Conservation (phyloP, 371 early-diverging fungal species). For the Apophysomyces sp. region DNA sequence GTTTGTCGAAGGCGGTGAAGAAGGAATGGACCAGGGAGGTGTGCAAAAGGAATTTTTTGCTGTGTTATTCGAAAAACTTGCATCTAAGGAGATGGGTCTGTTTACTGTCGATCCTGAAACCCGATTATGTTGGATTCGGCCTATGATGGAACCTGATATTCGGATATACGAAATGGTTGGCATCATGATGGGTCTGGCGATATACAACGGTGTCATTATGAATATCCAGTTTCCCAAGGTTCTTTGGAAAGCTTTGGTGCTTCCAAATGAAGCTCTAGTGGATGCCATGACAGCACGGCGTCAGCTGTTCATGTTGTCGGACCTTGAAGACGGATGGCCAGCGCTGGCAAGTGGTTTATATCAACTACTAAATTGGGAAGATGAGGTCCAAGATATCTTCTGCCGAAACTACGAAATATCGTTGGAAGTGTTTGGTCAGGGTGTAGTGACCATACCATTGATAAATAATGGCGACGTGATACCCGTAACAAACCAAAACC, state of each 20-base stretch:
- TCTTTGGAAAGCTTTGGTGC: slow-evolving; percentile 68
- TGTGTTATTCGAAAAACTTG: slow-evolving; percentile 84
- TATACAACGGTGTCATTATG: slow-evolving; percentile 83
- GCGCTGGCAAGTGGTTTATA: slow-evolving; percentile 65
- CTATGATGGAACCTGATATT: slow-evolving; percentile 36
- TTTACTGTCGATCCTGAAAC: slow-evolving; percentile 67
- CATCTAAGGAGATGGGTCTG: slow-evolving; percentile 75
- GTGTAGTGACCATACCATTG: slow-evolving; percentile 63
- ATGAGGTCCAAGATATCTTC: slow-evolving; percentile 86
- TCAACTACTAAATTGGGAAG: slow-evolving; percentile 73
- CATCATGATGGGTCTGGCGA: slow-evolving; percentile 54
- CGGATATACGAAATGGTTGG: slow-evolving; percentile 74
- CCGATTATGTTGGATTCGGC: slow-evolving; percentile 85
- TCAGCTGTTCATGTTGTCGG: slow-evolving; percentile 51
- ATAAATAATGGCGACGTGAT: slow-evolving; percentile 67
- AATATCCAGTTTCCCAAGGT: slow-evolving; percentile 74
- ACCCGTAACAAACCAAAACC: slow-evolving; percentile 78
- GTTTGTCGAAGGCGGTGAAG: slow-evolving; percentile 85
- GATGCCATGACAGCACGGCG: slow-evolving; percentile 20
- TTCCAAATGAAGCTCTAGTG: slow-evolving; percentile 39
- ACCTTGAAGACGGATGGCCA: slow-evolving; percentile 58
- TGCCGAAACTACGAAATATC: slow-evolving; percentile 81
- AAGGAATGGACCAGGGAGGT: slow-evolving; percentile 94
- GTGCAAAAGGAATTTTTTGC: slow-evolving; percentile 96
- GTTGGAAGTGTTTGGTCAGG: slow-evolving; percentile 74